Percentiles rank a stretch among this genome's conserved stretches.
Evolutionary conservation across 2,329 filamentous ascomycete species (phyloP).

Genomic region (Mollisia scopiformis): DNA sequence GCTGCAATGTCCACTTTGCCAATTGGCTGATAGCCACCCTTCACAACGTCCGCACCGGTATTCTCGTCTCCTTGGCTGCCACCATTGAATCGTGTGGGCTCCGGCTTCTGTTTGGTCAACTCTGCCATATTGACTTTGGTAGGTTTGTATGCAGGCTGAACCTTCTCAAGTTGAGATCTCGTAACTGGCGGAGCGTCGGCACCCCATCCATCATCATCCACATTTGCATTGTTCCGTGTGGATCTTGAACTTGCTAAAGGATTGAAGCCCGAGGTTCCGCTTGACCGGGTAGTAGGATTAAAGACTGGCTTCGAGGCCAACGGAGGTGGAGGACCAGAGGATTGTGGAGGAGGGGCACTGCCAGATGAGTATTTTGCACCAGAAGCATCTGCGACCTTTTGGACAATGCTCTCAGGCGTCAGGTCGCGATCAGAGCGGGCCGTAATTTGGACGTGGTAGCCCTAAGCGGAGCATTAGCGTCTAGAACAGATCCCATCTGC

Average conservation of each 20-base stretch:
- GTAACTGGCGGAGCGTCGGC: slow-evolving; percentile 90
- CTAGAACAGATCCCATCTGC: not conserved
- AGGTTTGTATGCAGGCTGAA: slow-evolving; percentile 89
- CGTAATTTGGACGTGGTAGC: slow-evolving; percentile 97
- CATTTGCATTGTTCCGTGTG: slow-evolving; percentile 56
- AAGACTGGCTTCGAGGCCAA: slow-evolving; percentile 90
- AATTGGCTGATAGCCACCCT: slow-evolving; percentile 87
- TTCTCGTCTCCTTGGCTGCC: slow-evolving; percentile 49
- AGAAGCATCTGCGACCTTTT: slow-evolving; percentile 93
- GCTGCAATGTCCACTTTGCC: slow-evolving; percentile 98
- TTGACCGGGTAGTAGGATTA: slow-evolving; percentile 69
- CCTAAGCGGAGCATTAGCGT: slow-evolving; percentile 44
- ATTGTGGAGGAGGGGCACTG: slow-evolving; percentile 58
- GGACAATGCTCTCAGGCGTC: slow-evolving; percentile 82
- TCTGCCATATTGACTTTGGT: slow-evolving; percentile 94
- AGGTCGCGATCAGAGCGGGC: slow-evolving; percentile 90
- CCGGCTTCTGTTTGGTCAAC: slow-evolving; percentile 71
- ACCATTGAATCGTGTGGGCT: slow-evolving; percentile 63
- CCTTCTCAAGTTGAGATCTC: slow-evolving; percentile 86
- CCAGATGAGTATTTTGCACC: slow-evolving; percentile 89
- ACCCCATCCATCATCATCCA: slow-evolving; percentile 92
- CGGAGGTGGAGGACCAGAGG: slow-evolving; percentile 52
- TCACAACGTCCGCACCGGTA: slow-evolving; percentile 71
- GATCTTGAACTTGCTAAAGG: slow-evolving; percentile 69
- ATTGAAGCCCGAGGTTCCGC: slow-evolving; percentile 59